phyloP scores from a whole-genome alignment of 2,329 filamentous ascomycete genomes.

The Albophoma yamanashiensis region DNA sequence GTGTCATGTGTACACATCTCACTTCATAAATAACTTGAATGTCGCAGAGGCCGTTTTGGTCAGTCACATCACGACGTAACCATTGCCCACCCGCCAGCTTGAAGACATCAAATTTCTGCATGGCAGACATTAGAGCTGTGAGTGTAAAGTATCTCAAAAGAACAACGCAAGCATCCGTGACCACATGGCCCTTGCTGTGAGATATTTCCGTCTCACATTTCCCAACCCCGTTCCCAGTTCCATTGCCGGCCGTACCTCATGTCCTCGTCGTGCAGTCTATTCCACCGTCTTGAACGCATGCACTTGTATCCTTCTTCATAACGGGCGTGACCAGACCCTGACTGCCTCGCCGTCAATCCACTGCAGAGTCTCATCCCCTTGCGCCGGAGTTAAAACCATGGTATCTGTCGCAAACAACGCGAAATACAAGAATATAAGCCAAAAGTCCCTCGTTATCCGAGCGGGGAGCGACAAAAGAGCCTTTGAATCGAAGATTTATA shows the following conservation, averaged over 20 bases:
- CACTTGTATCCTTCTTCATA: neutral
- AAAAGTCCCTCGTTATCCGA: neutral
- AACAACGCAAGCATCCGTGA: neutral
- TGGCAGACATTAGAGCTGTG: neutral
- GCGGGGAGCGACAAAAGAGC: neutral
- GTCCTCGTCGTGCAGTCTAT: neutral
- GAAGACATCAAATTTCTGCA: neutral
- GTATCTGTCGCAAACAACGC: constrained; percentile 1
- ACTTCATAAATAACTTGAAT: neutral
- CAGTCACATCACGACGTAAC: neutral
- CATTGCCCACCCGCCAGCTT: neutral
- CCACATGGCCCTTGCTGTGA: neutral
- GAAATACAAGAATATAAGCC: neutral
- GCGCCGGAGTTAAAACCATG: neutral
- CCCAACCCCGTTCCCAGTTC: neutral
- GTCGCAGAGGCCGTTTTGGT: neutral
- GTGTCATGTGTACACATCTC: neutral
- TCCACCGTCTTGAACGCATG: neutral
- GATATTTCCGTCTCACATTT: neutral
- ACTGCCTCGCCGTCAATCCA: neutral
- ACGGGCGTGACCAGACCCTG: neutral
- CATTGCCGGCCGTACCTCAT: neutral
- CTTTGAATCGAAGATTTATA: neutral
- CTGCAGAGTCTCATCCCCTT: neutral
- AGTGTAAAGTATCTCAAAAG: neutral